phyloP scores from a whole-genome alignment of 352 stramenopile species.

The Globisporangium radiosum region DNA sequence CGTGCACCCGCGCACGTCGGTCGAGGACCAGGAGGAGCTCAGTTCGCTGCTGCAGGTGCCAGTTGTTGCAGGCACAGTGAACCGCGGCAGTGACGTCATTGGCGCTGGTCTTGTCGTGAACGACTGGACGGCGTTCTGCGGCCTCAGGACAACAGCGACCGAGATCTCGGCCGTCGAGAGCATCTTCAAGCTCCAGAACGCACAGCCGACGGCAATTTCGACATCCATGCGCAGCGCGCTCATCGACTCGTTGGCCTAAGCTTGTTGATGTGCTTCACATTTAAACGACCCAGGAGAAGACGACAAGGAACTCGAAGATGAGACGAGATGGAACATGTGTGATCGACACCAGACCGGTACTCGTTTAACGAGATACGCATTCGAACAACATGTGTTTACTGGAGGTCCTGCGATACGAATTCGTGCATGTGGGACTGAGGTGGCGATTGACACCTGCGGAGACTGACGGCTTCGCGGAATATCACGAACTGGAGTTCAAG shows the following conservation, averaged over 20 bases:
- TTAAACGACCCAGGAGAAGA: too few species aligned
- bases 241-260: conserved; percentile 89
- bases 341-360: too few species aligned
- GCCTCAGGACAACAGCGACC: conserved; percentile 98
- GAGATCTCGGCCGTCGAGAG: conserved; percentile 99
- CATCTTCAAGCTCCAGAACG: conserved; percentile 98
- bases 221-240: conserved; percentile 80
- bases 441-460: too few species aligned
- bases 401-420: too few species aligned
- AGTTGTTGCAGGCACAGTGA: conserved; percentile 98
- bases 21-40: conserved; percentile 99
- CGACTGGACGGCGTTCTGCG: conserved; percentile 99
- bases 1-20: conserved; percentile 97
- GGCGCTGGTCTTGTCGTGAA: conserved; percentile 98
- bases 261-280: background rate
- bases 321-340: too few species aligned
- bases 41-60: conserved; percentile 94
- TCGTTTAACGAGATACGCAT: too few species aligned
- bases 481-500: too few species aligned
- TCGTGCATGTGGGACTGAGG: too few species aligned
- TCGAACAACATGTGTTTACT: too few species aligned
- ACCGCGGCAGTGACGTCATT: conserved; percentile 98
- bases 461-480: too few species aligned
- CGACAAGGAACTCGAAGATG: too few species aligned
- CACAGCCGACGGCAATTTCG: conserved; percentile 73